Base-by-base conservation (phyloP, 192 early-diverging fungal genomes). In the Podila minutissima region DNA sequence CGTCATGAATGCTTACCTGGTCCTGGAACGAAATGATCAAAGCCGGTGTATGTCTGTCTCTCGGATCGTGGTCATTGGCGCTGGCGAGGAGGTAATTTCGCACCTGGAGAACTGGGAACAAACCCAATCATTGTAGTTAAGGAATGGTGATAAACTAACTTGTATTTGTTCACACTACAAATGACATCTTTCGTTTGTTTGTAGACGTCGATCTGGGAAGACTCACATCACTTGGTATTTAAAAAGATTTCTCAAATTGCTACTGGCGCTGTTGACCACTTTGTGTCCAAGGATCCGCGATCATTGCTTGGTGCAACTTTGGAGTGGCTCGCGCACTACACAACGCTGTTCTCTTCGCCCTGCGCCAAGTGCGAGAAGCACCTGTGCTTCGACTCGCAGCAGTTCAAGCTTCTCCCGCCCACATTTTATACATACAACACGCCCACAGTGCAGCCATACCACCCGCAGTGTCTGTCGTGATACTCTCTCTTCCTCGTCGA, bases 371-470 rank as follows among this genome's bases (percentile, higher is more conserved):
- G 85, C 59, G 72, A 74, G 37, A 86, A 84, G 48, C 78, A 71
- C 20, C 75, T 86, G 19, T 78, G 71, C 20, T 86, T 79, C 35
- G 85, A 86, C 46, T 86, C 85, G 5, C 85, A 84, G 38, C 85
- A 86, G 33, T 86, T 83, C 35, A 86, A 84, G 53, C 75, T 82
- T 26, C 69, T 86, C 7, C 85, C 85, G n/a, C 83, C 85, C 4
- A 82, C 82, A 26, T 63, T 86, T 12, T 74, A 84, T 22, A 83
- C 85, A 5, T 86, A 77, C 37, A 60, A 69, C 13, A 20, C 67
- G n/a, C 55, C 66, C 12, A 60, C 53, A 15, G 48, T 37, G 0
- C 66, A 51, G 19, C 77, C 77, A 5, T 81, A 59, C 49, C 77
- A 81, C 24, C 62, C 70, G 5, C 74, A 76, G 60, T 76, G 74